Evolutionary conservation across 495 filamentous ascomycete species (phyloP), one percentile per base, ranked within the genome.

Genomic region (Penicillium canariense): DNA sequence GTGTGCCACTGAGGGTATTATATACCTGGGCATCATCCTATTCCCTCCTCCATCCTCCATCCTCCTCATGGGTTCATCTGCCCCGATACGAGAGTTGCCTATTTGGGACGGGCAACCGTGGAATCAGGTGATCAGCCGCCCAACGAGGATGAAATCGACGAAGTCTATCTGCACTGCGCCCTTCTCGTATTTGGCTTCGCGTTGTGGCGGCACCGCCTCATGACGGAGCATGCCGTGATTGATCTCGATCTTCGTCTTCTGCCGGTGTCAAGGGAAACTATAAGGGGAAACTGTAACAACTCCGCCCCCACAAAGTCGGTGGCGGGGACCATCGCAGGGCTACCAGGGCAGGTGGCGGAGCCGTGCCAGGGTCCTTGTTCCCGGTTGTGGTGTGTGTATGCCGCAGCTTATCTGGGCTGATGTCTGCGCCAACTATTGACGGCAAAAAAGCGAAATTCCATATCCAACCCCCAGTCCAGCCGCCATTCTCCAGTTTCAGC

Each of bases 41-140:
- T n/a, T n/a, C n/a, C n/a, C n/a, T n/a, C n/a, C n/a, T n/a, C n/a
- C n/a, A n/a, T n/a, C n/a, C n/a, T 17, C 15, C 10, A 11, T 44
- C 6, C 18, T 27, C 28, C 25, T 30, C 43, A 42, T 25, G 18
- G n/a, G n/a, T 14, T 42, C 38, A 42, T 25, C 5, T 2, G 48
- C 36, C 42, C 52, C 47, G 26, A 66, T 66, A 66, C 62, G 60
- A 63, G 48, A 58, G 10, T 63, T 63, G 48, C 60, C 62, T 62
- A 43, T 26, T 65, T 42, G 50, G 50, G 59, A 46, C 43, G 25
- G 38, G 20, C 38, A 42, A 14, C 38, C 38, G 38, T 42, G 20
- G 38, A 6, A 14, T 42, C 20, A 2, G 14, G 2, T 32, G 4
- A 11, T 32, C 30, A 5, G 30, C 9, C 30, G 9, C 14, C 30